These are phyloP conservation scores for Candida germanica DNA, from an alignment of 805 yeast species.

Conservation along the genomic window DNA sequence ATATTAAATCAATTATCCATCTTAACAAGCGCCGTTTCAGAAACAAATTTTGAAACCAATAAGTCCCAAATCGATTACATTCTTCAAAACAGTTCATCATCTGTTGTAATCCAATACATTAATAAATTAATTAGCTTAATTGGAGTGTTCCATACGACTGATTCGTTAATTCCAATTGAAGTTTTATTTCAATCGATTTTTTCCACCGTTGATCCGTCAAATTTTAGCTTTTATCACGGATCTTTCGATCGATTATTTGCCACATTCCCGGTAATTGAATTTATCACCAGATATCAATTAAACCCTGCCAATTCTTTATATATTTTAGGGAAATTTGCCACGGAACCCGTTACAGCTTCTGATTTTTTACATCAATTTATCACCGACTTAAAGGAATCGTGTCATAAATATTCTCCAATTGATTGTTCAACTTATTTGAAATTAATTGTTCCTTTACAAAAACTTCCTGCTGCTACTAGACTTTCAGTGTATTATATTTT, in stretches of 20 bases:
- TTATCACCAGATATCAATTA: constrained; percentile 7
- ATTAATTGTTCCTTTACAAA: background rate
- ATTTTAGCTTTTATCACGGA: background rate
- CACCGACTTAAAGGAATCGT: background rate
- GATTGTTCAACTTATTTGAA: background rate
- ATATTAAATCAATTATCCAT: constrained; percentile 53
- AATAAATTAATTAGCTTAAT: constrained; percentile 6
- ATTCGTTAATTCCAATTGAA: background rate
- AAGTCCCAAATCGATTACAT: constrained; percentile 29
- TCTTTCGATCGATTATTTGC: constrained; percentile 2
- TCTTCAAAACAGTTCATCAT: constrained; percentile 3
- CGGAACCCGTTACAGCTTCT: background rate
- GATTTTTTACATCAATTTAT: too few relatives aligned
- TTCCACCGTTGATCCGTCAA: background rate
- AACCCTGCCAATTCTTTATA: constrained; percentile 3
- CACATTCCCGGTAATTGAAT: constrained; percentile 6
- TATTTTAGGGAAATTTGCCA: constrained; percentile 5
- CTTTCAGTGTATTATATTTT: background rate
- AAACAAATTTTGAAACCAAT: constrained; percentile 28
- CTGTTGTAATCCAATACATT: constrained; percentile 3
- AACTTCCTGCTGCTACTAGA: background rate
- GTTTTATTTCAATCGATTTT: background rate
- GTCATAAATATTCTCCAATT: background rate
- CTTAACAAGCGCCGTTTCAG: constrained; percentile 43
- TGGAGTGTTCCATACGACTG: background rate